Conservation (phyloP, 2,329 filamentous ascomycete species). For the Fusarium coicis region DNA sequence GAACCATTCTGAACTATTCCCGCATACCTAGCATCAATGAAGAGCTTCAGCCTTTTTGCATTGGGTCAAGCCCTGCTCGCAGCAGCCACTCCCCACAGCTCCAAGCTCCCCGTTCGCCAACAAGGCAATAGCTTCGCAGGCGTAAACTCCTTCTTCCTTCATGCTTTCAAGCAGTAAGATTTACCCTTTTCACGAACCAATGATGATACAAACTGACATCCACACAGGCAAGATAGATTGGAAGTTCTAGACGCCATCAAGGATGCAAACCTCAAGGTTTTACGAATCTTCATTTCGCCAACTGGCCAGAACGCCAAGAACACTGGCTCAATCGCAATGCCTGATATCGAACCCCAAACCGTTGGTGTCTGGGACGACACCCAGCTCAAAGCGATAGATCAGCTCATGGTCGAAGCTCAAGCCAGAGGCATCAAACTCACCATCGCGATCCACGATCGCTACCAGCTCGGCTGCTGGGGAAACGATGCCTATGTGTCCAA, state of each 20-base stretch:
- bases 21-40: background rate
- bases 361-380: background rate
- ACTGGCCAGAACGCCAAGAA: background rate
- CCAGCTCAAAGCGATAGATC: background rate
- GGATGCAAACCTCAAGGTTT: background rate
- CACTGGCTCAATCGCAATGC: background rate
- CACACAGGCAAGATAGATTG: background rate
- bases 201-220: background rate
- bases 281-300: background rate
- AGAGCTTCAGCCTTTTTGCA: background rate
- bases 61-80: background rate
- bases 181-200: accelerated
- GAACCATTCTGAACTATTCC: accelerated
- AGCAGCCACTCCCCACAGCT: background rate
- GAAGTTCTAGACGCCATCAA: background rate
- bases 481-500: background rate
- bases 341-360: background rate
- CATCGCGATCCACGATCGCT: background rate
- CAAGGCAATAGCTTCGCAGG: background rate
- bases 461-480: background rate
- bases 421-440: background rate
- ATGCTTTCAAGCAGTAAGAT: background rate
- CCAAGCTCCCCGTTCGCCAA: background rate
- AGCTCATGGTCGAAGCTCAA: background rate
- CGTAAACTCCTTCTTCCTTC: background rate